Conservation (phyloP, 495 filamentous ascomycete species). For the Aspergillus panamensis region DNA sequence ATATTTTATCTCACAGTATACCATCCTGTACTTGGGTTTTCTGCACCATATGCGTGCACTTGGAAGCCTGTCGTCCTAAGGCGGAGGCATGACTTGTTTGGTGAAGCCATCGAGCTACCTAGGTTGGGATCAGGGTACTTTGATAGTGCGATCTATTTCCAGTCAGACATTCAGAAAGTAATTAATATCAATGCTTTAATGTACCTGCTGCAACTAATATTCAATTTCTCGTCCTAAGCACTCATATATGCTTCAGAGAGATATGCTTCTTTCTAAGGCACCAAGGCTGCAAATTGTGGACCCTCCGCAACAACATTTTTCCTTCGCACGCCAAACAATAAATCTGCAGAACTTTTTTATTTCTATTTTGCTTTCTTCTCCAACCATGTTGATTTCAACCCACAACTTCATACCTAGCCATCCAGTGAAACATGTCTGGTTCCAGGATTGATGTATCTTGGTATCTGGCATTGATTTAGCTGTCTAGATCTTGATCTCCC, state of each 20-base stretch:
- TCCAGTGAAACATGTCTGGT: not conserved
- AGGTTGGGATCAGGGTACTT: not conserved
- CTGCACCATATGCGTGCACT: not conserved
- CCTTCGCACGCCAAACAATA: not conserved
- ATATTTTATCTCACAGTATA: not conserved
- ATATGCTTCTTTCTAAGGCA: no score
- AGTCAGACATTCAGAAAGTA: not conserved
- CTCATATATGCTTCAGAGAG: no score
- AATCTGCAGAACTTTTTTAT: not conserved
- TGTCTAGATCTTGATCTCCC: not conserved
- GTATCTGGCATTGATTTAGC: not conserved
- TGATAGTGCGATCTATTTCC: conserved; percentile 2
- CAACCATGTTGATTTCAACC: not conserved
- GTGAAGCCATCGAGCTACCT: not conserved
- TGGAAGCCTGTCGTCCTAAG: conserved; percentile 1
- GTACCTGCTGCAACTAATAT: not conserved
- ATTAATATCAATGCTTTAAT: not conserved
- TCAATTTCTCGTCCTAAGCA: no score
- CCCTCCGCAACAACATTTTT: conserved; percentile 10
- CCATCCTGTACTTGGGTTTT: not conserved
- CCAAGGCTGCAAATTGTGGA: not conserved
- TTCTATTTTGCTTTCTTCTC: not conserved
- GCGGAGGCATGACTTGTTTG: not conserved
- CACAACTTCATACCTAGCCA: not conserved
- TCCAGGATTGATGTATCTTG: not conserved